Evolutionary conservation across 2,329 filamentous ascomycete genomes (phyloP).

Genomic region (Cryphonectria radicalis): DNA sequence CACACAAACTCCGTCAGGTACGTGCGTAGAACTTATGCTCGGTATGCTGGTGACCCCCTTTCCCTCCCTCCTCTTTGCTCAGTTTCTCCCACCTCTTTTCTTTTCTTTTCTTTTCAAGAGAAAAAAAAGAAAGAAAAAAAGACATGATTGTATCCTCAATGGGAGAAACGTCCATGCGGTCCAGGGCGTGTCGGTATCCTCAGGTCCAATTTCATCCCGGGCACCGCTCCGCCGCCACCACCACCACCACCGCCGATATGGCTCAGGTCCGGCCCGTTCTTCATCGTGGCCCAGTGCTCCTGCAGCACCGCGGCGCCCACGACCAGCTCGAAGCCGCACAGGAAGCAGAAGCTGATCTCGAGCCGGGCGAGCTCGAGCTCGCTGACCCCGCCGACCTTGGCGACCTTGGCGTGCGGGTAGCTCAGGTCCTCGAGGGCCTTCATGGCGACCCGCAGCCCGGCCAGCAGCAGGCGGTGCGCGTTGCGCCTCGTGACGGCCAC

Average conservation of each 20-base stretch:
- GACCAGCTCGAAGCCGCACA: slow-evolving; percentile 81
- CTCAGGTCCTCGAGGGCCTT: slow-evolving; percentile 93
- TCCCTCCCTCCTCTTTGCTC: neutral
- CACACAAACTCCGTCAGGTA: neutral
- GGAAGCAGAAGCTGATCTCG: slow-evolving; percentile 87
- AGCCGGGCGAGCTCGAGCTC: slow-evolving; percentile 79
- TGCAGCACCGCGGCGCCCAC: slow-evolving; percentile 64
- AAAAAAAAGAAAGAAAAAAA: neutral
- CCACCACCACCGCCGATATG: slow-evolving; percentile 15
- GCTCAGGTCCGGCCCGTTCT: slow-evolving; percentile 31
- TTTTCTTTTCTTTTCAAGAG: no score
- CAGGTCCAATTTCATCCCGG: slow-evolving; percentile 12
- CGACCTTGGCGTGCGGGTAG: slow-evolving; percentile 82
- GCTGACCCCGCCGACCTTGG: slow-evolving; percentile 86
- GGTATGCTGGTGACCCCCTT: neutral
- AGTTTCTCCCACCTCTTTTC: neutral
- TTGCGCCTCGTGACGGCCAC: slow-evolving; percentile 84
- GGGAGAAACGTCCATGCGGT: slow-evolving; percentile 12
- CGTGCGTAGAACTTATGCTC: neutral
- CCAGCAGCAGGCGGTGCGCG: slow-evolving; percentile 83
- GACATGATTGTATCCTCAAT: neutral
- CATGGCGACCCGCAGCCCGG: slow-evolving; percentile 84
- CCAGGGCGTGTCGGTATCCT: slow-evolving; percentile 14
- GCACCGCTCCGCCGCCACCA: slow-evolving; percentile 1
- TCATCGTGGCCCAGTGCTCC: slow-evolving; percentile 70